A percentile compares a stretch with the other conserved stretches of the same genome.
phyloP scores from a whole-genome alignment of 768 basidiomycete genomes.

The Suillus hirtellus region DNA sequence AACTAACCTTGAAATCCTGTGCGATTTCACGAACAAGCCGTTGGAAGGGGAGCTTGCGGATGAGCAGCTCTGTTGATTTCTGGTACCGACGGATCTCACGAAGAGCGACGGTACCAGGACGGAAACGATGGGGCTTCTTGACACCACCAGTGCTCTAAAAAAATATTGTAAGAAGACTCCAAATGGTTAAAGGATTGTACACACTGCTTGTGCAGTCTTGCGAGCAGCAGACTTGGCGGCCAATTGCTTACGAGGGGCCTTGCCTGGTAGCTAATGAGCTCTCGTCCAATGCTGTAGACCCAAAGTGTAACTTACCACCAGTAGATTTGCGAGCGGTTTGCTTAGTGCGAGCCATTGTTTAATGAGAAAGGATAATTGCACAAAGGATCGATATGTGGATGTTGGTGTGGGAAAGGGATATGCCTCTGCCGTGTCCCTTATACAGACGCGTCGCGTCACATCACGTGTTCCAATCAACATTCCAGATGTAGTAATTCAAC shows the following conservation, averaged over 20 bases:
- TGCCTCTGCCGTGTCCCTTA: constrained; percentile 11
- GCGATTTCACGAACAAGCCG: constrained; percentile 88
- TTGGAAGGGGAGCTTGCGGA: constrained; percentile 89
- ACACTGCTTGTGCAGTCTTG: constrained; percentile 52
- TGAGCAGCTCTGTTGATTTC: constrained; percentile 84
- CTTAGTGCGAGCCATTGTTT: constrained; percentile 69
- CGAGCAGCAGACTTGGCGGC: constrained; percentile 64
- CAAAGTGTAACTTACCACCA: constrained; percentile 48
- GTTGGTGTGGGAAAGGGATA: constrained; percentile 2
- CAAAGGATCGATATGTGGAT: constrained; percentile 8
- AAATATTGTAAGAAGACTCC: constrained; percentile 32
- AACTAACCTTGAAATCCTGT: constrained; percentile 76
- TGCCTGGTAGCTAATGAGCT: constrained; percentile 35
- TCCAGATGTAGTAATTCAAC: constrained; percentile 23
- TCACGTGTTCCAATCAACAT: constrained; percentile 34
- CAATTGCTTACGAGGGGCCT: constrained; percentile 72
- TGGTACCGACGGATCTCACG: constrained; percentile 90
- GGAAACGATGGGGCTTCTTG: constrained; percentile 90
- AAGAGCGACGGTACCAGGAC: constrained; percentile 83
- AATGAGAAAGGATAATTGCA: neutral
- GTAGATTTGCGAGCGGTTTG: constrained; percentile 79
- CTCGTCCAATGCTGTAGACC: neutral
- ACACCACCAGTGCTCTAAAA: constrained; percentile 76
- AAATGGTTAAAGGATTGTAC: neutral
- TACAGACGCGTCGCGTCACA: constrained; percentile 25